phyloP scores from a whole-genome alignment of 805 yeast species.

The Debaryomyces castellii region DNA sequence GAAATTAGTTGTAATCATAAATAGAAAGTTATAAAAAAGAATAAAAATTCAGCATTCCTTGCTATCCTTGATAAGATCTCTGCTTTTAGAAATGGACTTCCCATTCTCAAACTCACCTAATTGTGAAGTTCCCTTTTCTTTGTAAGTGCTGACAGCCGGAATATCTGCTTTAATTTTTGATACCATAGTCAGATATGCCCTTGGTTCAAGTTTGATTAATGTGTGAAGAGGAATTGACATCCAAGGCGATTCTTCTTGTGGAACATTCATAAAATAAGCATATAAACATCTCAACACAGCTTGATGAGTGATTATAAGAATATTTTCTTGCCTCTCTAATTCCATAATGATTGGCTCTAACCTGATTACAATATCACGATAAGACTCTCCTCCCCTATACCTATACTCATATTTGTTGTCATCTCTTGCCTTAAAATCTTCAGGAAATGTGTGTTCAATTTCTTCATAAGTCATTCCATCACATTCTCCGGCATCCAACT shows the following conservation, averaged over 20 bases:
- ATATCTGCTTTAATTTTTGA: constrained; percentile 91
- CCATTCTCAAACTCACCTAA: constrained; percentile 49
- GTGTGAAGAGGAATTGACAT: constrained; percentile 98
- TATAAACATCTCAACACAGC: constrained; percentile 95
- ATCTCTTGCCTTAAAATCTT: constrained; percentile 93
- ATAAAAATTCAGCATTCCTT: constrained; percentile 5
- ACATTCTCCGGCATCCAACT: constrained; percentile 95
- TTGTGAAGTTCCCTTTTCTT: constrained; percentile 86
- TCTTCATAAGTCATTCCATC: constrained; percentile 97
- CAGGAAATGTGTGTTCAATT: constrained; percentile 80
- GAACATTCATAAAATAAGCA: constrained; percentile 98
- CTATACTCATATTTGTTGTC: constrained; percentile 94
- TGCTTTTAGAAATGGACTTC: constrained; percentile 39
- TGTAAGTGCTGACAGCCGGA: constrained; percentile 96
- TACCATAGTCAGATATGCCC: constrained; percentile 87
- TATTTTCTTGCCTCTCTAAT: constrained; percentile 93
- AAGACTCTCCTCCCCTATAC: constrained; percentile 96
- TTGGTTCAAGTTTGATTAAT: constrained; percentile 88
- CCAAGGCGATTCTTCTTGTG: constrained; percentile 98
- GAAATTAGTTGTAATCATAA: background rate
- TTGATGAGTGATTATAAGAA: constrained; percentile 94
- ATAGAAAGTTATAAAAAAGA: background rate
- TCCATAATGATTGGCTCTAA: constrained; percentile 98
- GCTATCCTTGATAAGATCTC: constrained; percentile 49
- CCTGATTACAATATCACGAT: constrained; percentile 91